phyloP scores from a whole-genome alignment of 352 stramenopile genomes.

The Pythium dissimile region DNA sequence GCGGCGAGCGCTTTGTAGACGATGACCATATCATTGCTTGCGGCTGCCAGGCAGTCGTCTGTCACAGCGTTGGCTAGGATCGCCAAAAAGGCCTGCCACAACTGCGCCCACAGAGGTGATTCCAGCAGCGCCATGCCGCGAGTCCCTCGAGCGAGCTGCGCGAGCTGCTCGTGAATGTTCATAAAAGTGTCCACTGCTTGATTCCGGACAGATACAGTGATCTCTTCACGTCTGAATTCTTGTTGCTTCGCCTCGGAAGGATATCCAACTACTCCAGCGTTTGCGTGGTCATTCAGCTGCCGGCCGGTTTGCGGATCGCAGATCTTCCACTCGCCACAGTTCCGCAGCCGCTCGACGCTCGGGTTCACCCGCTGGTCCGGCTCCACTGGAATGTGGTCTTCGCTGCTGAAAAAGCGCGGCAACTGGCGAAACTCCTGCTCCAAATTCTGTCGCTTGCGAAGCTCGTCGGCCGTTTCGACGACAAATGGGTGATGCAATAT shows the following conservation, averaged over 20 bases:
- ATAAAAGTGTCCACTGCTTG: constrained; percentile 8
- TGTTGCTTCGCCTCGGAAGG: not conserved
- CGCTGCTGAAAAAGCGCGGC: constrained; percentile 65
- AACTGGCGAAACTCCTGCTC: constrained; percentile 56
- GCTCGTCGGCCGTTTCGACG: constrained; percentile 71
- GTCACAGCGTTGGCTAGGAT: not conserved
- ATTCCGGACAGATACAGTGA: not conserved
- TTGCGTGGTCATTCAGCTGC: constrained; percentile 22
- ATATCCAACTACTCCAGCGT: not conserved
- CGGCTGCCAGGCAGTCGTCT: not conserved
- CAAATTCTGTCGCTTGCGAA: constrained; percentile 39
- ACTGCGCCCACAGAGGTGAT: not conserved
- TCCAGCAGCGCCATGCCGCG: constrained; percentile 19
- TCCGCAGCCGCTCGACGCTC: constrained; percentile 65
- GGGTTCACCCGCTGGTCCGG: constrained; percentile 41
- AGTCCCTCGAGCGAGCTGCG: constrained; percentile 25
- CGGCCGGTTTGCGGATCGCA: constrained; percentile 75
- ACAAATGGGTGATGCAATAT: constrained; percentile 91
- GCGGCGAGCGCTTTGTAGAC: constrained; percentile 16
- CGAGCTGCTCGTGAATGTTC: constrained; percentile 22
- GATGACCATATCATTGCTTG: constrained; percentile 1
- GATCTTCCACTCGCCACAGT: constrained; percentile 81
- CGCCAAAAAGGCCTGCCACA: constrained; percentile 1
- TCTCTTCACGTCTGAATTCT: not conserved
- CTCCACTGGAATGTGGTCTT: constrained; percentile 29